These are phyloP conservation scores for Corchorus olitorius DNA, from an alignment of 345 rosid genomes.

Conservation along the genomic window DNA sequence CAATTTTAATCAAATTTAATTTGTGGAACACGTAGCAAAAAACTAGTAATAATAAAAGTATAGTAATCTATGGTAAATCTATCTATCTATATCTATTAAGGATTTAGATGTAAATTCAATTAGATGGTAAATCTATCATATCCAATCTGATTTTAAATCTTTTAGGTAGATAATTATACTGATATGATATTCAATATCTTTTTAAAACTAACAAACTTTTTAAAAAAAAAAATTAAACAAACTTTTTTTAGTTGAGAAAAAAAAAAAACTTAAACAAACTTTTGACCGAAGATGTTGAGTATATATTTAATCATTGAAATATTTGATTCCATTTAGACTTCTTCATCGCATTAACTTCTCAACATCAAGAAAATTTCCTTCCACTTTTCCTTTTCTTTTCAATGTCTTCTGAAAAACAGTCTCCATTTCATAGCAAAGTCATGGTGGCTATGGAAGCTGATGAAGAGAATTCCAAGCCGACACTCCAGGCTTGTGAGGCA, in stretches of 20 bases:
- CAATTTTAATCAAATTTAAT: no score
- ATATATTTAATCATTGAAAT: not conserved
- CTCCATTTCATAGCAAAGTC: not conserved
- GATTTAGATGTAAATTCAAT: no score
- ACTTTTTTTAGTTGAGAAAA: not conserved
- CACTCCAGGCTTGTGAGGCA: not conserved
- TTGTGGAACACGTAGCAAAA: no score
- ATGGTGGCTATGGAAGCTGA: not conserved
- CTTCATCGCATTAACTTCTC: not conserved
- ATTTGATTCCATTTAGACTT: not conserved
- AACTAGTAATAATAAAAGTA: no score
- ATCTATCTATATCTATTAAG: no score
- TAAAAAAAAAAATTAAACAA: not conserved
- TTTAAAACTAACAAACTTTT: not conserved
- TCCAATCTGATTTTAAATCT: not conserved
- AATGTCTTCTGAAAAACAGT: not conserved
- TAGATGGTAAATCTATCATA: no score
- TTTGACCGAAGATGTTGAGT: not conserved
- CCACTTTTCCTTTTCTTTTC: not conserved
- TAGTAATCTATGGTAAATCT: no score
- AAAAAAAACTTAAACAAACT: not conserved
- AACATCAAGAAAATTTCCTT: not conserved
- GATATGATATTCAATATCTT: not conserved
- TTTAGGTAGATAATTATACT: constrained; percentile 1
- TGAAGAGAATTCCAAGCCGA: not conserved